Evolutionary conservation across 176 grass and related monocot species (phyloP).

Genomic region (Lolium perenne): DNA sequence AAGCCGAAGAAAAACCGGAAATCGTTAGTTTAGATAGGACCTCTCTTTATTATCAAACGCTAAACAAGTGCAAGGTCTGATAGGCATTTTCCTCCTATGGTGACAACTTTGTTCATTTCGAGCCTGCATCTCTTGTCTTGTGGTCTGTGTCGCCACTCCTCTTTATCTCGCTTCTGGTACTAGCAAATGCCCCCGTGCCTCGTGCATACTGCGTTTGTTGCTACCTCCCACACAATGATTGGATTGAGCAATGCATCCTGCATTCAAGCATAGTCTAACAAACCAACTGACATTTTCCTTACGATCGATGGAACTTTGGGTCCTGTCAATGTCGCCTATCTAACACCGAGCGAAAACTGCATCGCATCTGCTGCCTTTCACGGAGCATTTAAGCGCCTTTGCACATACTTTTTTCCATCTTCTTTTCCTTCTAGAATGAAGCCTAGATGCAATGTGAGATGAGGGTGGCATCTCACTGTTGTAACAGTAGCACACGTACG

Average conservation of each 20-base stretch:
- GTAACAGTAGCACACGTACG: neutral
- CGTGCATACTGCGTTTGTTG: neutral
- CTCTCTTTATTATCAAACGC: neutral
- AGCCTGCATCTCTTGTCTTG: neutral
- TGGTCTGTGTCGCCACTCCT: neutral
- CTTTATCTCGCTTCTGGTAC: neutral
- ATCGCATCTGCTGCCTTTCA: conserved; percentile 17
- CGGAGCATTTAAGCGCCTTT: conserved; percentile 12
- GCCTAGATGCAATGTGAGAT: neutral
- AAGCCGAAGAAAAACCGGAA: neutral
- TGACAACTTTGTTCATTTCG: conserved; percentile 19
- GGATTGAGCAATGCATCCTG: neutral
- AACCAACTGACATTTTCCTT: conserved; percentile 17
- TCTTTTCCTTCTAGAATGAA: neutral
- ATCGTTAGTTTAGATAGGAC: neutral
- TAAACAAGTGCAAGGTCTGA: conserved; percentile 1
- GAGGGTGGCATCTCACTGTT: neutral
- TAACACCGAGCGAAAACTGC: neutral
- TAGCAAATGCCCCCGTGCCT: neutral
- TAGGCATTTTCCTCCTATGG: neutral
- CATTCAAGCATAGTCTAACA: neutral
- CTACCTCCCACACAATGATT: neutral
- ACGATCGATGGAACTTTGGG: neutral
- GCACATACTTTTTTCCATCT: neutral
- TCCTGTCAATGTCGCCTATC: neutral